Base-by-base conservation (phyloP, 2,329 filamentous ascomycete genomes). In the Cladosporium colombiae region DNA sequence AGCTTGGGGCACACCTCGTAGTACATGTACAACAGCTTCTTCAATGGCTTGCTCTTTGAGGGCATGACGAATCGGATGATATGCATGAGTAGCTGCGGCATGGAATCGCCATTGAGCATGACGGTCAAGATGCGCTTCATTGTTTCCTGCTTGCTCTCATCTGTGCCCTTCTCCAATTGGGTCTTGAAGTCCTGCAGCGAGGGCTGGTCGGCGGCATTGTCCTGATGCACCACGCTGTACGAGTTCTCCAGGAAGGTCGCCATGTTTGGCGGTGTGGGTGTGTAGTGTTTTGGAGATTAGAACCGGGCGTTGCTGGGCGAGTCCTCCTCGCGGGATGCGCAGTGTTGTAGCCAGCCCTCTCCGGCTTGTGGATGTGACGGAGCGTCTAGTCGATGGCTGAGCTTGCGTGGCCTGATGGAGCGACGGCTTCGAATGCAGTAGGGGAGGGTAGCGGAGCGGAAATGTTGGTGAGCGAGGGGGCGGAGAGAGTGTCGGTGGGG, bases 11-110 rank as follows among this genome's bases (percentile, higher is more conserved):
- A 98, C 78, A 98, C 95, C 82, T 99, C 95, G 78, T 98, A 97
- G 84, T 99, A 99, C 80, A 99, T 95, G 82, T 99, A 99, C 65
- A 99, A 87, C 68, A 99, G 86, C 84, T 99, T 99, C 87, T 99
- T 99, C 74, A 99, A 84, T 50, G 90, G 84, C 83, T 99, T 99
- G 80, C 91, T 92, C 83, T 96, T 97, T 69, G 93, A 97, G 16
- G 95, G 95, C 95, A 99, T 99, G 74, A 99, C 93, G 78, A 99
- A 99, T 78, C 95, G 92, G 79, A 99, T 99, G 76, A 99, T 99
- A 83, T 98, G 95, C 95, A 99, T 99, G 73, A 99, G 88, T 23
- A 99, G 85, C 72, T 93, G 89, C 29, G 93, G 91, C 90, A 99
- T 95, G 49, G 95, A 89, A 77, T 99, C 94, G 72, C 95, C 95